A percentile compares a stretch with the other conserved stretches of the same genome.
phyloP scores from a whole-genome alignment of 2,329 filamentous ascomycete genomes.

The Myriosclerotinia scirpicola region DNA sequence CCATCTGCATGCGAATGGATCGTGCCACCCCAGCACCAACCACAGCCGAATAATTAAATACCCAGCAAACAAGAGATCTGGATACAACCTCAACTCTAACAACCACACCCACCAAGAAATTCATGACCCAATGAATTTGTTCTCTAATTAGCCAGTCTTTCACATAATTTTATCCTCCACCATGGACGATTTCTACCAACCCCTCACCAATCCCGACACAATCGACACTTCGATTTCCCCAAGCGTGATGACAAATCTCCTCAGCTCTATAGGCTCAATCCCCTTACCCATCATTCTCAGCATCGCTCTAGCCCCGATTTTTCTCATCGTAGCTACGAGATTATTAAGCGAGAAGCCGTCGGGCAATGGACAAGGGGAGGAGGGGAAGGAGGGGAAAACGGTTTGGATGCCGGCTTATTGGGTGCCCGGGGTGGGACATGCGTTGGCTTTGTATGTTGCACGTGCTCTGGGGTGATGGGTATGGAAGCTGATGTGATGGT shows the following conservation, averaged over 20 bases:
- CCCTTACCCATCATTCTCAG: slow-evolving; percentile 28
- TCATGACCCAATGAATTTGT: not conserved
- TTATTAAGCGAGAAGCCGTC: slow-evolving; percentile 31
- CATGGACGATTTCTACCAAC: slow-evolving; percentile 35
- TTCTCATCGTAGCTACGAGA: slow-evolving; percentile 33
- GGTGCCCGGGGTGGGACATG: slow-evolving; percentile 58
- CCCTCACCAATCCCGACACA: not conserved
- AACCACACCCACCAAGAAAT: not conserved
- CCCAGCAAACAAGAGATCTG: not conserved
- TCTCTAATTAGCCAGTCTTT: no score
- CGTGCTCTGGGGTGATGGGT: not conserved
- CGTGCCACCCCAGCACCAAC: slow-evolving; percentile 11
- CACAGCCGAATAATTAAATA: not conserved
- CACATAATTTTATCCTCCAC: not conserved
- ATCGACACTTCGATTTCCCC: not conserved
- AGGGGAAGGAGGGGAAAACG: slow-evolving; percentile 31
- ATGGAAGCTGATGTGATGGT: slow-evolving; percentile 25
- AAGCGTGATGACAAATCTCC: slow-evolving; percentile 20
- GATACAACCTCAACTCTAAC: not conserved
- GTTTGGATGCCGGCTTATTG: slow-evolving; percentile 57
- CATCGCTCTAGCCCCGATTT: slow-evolving; percentile 29
- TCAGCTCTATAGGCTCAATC: slow-evolving; percentile 18
- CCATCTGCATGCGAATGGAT: not conserved
- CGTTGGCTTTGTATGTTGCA: slow-evolving; percentile 49
- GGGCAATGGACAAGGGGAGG: slow-evolving; percentile 17